Conservation (phyloP, 2,329 filamentous ascomycete species). For the Exophiala dermatitidis region DNA sequence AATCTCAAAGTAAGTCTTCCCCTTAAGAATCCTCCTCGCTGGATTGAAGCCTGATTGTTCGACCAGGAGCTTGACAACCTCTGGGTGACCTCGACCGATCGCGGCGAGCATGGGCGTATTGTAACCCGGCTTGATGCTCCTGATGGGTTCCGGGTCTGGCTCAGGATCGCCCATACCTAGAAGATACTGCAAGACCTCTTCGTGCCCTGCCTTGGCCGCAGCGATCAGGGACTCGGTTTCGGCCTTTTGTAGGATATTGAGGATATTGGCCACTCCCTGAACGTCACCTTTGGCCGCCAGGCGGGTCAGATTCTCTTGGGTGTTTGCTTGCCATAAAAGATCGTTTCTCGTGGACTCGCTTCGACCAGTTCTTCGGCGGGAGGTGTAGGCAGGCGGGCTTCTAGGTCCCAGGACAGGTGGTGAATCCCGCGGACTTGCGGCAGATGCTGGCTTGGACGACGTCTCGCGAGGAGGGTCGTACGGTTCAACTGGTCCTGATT, state of each 20-base stretch:
- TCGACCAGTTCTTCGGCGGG: constrained; percentile 41
- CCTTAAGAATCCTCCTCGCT: constrained; percentile 62
- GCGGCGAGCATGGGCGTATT: constrained; percentile 91
- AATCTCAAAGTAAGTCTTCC: constrained; percentile 79
- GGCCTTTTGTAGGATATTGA: constrained; percentile 47
- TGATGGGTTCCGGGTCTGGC: constrained; percentile 62
- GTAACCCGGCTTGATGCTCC: constrained; percentile 53
- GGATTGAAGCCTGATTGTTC: constrained; percentile 76
- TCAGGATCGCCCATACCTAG: constrained; percentile 60
- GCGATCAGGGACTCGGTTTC: constrained; percentile 85
- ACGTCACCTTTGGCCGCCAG: constrained; percentile 46
- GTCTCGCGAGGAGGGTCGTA: constrained; percentile 32
- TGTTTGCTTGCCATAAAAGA: constrained; percentile 46
- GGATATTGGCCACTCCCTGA: constrained; percentile 43
- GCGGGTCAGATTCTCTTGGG: constrained; percentile 42
- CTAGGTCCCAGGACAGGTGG: constrained; percentile 35
- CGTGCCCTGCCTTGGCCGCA: constrained; percentile 84
- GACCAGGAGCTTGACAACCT: constrained; percentile 73
- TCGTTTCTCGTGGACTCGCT: constrained; percentile 46
- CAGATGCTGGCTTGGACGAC: constrained; percentile 39
- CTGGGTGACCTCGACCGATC: constrained; percentile 79
- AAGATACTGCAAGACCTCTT: constrained; percentile 73
- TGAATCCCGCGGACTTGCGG: constrained; percentile 41
- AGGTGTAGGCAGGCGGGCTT: constrained; percentile 34
- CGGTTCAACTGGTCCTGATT: constrained; percentile 40